Conservation (phyloP, 106 monocot genomes). For the Platanthera guangdongensis region DNA sequence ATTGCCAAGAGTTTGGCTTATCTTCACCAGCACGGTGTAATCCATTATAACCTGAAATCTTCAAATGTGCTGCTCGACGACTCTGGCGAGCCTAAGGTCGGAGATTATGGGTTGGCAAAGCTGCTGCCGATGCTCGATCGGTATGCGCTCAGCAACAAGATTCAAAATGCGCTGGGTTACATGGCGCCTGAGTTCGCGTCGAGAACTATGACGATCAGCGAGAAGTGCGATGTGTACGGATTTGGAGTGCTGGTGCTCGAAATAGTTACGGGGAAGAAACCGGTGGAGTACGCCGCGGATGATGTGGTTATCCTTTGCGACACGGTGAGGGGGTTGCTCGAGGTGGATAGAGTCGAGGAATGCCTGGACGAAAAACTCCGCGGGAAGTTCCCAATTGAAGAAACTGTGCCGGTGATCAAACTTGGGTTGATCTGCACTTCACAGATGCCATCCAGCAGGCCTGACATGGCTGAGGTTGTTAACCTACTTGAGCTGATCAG, state of each 20-base stretch:
- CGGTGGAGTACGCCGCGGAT: conserved; percentile 49
- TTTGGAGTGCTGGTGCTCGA: conserved; percentile 58
- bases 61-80: conserved; percentile 46
- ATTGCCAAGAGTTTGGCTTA: conserved; percentile 37
- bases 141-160: conserved; percentile 44
- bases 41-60: conserved; percentile 61
- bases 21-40: conserved; percentile 35
- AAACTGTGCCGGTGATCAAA: conserved; percentile 50
- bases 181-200: conserved; percentile 71
- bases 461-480: conserved; percentile 66
- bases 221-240: conserved; percentile 58
- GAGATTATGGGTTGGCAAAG: conserved; percentile 64
- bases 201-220: conserved; percentile 32
- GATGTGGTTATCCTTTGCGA: conserved; percentile 60
- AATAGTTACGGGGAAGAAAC: conserved; percentile 41
- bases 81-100: conserved; percentile 36
- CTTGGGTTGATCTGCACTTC: conserved; percentile 63
- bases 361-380: conserved; percentile 44
- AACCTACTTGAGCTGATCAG: conserved; percentile 59
- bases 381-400: conserved; percentile 45
- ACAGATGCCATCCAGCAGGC: conserved; percentile 46
- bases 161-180: conserved; percentile 59
- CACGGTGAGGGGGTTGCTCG: conserved; percentile 32
- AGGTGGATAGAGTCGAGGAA: conserved; percentile 38
- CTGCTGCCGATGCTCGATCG: conserved; percentile 63